Evolutionary conservation across 352 stramenopile genomes (phyloP), one percentile per base, ranked within the genome.

Genomic region (Synura sp.): DNA sequence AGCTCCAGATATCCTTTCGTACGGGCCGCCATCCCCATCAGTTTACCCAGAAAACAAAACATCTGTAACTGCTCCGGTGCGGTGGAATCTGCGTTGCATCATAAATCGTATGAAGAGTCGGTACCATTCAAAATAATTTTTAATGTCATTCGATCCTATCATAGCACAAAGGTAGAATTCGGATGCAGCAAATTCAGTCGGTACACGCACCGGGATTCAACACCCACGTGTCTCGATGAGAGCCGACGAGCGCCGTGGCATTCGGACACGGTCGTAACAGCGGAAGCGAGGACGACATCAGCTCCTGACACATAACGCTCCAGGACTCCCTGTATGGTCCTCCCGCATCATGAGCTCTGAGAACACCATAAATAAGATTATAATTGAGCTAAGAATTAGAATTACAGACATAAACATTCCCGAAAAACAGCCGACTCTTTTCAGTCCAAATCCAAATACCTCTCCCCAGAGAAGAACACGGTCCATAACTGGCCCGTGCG

Each of bases 41-140:
- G 82, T 78, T 95, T 95, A 5, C 92, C 92, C 9, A 97, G 81
- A 69, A 97, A 97, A 60, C 93, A 87, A 36, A 93, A 92, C 87
- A 96, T 94, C 27, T 80, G 67, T 25, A 86, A 69, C 14, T 85
- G 75, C 12, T 57, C 29, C 15, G 81, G 29, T 34, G 82, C 75
- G 27, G 70, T 80, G n/a, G n/a, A 42, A 44, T 80, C 14, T 14
- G 33, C 89, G n/a, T n/a, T n/a, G n/a, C n/a, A n/a, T n/a, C n/a
- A n/a, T n/a, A n/a, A n/a, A n/a, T n/a, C n/a, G n/a, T n/a, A n/a
- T n/a, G n/a, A n/a, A n/a, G n/a, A n/a, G n/a, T n/a, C n/a, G n/a
- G n/a, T n/a, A n/a, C n/a, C n/a, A n/a, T n/a, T n/a, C n/a, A n/a
- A n/a, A n/a, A n/a, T n/a, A n/a, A n/a, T n/a, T n/a, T n/a, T n/a